Base-by-base conservation (phyloP, 2,329 filamentous ascomycete genomes). In the Penicillium sp. region DNA sequence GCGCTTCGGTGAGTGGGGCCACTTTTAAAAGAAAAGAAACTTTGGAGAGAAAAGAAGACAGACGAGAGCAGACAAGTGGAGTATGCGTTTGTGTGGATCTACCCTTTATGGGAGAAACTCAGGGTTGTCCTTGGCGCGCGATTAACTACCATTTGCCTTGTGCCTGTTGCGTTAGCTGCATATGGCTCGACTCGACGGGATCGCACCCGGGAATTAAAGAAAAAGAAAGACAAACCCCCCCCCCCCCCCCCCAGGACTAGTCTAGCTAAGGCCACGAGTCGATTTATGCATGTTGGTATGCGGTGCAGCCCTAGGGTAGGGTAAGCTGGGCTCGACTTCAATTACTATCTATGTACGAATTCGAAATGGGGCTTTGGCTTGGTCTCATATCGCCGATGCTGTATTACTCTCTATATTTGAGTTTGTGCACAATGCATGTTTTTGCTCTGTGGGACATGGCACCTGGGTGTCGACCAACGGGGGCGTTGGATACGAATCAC, bases 21-120 rank as follows among this genome's bases (percentile, higher is more conserved):
- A 33, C 35, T 29, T 29, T 17, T 15, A n/a, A 12, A 17, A 36
- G 29, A 33, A 33, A 21, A 31, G 19, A 33, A 41, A 25, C 12
- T 12, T 3, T 19, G 36, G 3, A 23, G 25, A 7, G 17, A 33
- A 35, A 33, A n/a, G 6, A 8, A n/a, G 7, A 9, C 4, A 39
- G 25, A 33, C 13, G 7, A 35, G 33, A 53, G 31, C 36, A 38
- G 41, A 47, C 3, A 21, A 53, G 45, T 55, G 53, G 53, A 55
- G 53, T 35, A 50, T 55, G 36, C 17, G 44, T 55, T 55, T 42
- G 42, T 12, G 29, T 53, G 43, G 44, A 55, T 55, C 53, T 55
- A 52, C 35, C 12, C 27, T 51, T 36, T 10, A 19, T 55, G 52
- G 38, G 41, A 15, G 33, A 45, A 31, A 35, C 23, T 21, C 31